Evolutionary conservation across 2,329 filamentous ascomycete genomes (phyloP).

Genomic region (Thielaviopsis euricoi): DNA sequence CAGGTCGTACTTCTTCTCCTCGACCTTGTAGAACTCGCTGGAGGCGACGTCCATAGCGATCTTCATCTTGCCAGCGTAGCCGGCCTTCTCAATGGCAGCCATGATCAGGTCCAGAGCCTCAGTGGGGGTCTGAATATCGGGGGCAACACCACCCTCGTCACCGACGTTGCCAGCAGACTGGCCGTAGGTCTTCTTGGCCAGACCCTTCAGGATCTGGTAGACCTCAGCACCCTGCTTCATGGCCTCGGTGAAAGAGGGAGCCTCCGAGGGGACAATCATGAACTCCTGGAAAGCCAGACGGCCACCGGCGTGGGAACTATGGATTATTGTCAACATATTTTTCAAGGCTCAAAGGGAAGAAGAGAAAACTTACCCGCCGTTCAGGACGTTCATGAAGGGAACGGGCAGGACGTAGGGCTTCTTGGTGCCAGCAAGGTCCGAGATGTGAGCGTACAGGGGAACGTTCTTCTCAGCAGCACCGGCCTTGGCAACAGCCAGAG

Average conservation of each 20-base stretch:
- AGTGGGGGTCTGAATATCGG: slow-evolving; percentile 92
- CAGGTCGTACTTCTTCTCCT: slow-evolving; percentile 98
- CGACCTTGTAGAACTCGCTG: slow-evolving; percentile 97
- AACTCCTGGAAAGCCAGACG: slow-evolving; percentile 91
- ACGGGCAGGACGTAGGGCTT: slow-evolving; percentile 83
- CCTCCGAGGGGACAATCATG: slow-evolving; percentile 80
- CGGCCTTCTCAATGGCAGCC: slow-evolving; percentile 82
- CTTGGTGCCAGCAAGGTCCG: slow-evolving; percentile 76
- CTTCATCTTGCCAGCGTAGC: slow-evolving; percentile 90
- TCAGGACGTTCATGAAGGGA: slow-evolving; percentile 87
- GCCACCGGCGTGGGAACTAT: slow-evolving; percentile 89
- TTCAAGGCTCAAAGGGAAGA: not conserved
- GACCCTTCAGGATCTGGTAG: slow-evolving; percentile 91
- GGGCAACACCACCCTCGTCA: slow-evolving; percentile 98
- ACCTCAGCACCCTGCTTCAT: slow-evolving; percentile 94
- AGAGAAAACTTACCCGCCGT: slow-evolving; percentile 41
- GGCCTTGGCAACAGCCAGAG: slow-evolving; percentile 71
- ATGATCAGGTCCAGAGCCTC: slow-evolving; percentile 96
- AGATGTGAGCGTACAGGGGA: slow-evolving; percentile 76
- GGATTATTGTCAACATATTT: not conserved
- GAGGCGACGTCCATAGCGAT: slow-evolving; percentile 99
- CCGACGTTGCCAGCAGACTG: slow-evolving; percentile 97
- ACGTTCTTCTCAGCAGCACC: slow-evolving; percentile 78
- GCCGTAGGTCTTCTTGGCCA: slow-evolving; percentile 99
- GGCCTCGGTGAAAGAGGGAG: slow-evolving; percentile 84